Evolutionary conservation across 495 filamentous ascomycete species (phyloP), one percentile per base, ranked within the genome.

Genomic region (Umbilicaria muhlenbergii): DNA sequence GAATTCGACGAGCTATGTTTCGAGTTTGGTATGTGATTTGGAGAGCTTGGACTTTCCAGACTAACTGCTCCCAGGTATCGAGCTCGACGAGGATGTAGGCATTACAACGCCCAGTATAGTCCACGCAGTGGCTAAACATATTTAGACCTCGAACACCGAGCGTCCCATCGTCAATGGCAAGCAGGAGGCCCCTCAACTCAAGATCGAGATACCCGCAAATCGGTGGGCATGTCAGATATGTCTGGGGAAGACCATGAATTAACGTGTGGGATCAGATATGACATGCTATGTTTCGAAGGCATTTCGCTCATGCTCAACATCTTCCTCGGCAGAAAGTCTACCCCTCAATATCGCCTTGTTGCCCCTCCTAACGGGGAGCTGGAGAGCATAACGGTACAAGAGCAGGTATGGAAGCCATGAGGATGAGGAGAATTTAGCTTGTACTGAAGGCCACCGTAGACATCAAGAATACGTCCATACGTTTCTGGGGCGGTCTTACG

Each of bases 161-260:
- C 73, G 83, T 40, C 83, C 83, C 24, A 74, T 80, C 40, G 73
- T 81, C 48, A 70, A 84, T 59, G 81, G 81, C 57, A 72, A 79
- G 51, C 81, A 94, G 61, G 85, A 93, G 64, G 74, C 84, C 5
- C 80, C 92, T 38, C 81, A 96, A 65, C 73, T 96, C 57, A 94
- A 93, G 71, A 96, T 99, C 58, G 91, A 99, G 62, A 93, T 99
- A 58, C 91, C 91, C 47, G 91, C 91, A 50, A 99, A 99, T 61
- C 77, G 79, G 75, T 81, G 57, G 48, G 41, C 33, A 21, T 16
- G 15, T 16, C 37, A 34, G 12, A 16, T 41, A 43, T 49, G 45
- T 49, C 24, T 64, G 51, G 68, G 46, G 11, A 21, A 34, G 32
- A 24, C 15, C 16, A 34, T 36, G 37, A 14, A 34, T 40, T 32